Conservation (phyloP, 192 early-diverging fungal species). For the Cetraspora pellucida region DNA sequence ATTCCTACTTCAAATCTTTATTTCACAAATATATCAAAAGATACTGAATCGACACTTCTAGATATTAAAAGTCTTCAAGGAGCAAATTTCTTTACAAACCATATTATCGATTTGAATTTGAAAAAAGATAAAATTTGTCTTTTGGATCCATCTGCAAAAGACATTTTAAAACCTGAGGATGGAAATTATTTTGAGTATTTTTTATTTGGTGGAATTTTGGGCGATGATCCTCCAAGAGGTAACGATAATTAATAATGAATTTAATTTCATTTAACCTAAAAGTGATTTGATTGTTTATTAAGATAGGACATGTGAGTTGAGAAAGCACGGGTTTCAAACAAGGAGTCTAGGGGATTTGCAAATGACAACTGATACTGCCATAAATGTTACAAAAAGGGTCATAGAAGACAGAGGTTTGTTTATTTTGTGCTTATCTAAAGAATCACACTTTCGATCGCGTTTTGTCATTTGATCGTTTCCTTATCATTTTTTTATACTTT, state of each 20-base stretch:
- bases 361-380: conserved; percentile 87
- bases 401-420: conserved; percentile 62
- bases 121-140: conserved; percentile 64
- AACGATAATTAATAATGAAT: not conserved
- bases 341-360: conserved; percentile 76
- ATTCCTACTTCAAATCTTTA: conserved; percentile 64
- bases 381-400: conserved; percentile 69
- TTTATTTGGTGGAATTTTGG: conserved; percentile 82
- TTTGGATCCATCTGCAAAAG: conserved; percentile 66
- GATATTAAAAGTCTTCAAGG: conserved; percentile 47
- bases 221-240: conserved; percentile 70
- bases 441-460: not conserved
- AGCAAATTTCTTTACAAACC: conserved; percentile 55
- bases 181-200: conserved; percentile 70
- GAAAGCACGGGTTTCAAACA: conserved; percentile 68
- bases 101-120: conserved; percentile 52
- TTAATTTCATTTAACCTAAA: conserved; percentile 7
- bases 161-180: conserved; percentile 65
- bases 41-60: conserved; percentile 46
- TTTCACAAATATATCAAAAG: conserved; percentile 54
- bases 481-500: not conserved
- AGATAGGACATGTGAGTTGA: conserved; percentile 62
- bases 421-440: not conserved
- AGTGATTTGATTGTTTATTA: not conserved
- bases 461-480: not conserved